Conservation (phyloP, 768 basidiomycete genomes). For the Kwoniella sp. region DNA sequence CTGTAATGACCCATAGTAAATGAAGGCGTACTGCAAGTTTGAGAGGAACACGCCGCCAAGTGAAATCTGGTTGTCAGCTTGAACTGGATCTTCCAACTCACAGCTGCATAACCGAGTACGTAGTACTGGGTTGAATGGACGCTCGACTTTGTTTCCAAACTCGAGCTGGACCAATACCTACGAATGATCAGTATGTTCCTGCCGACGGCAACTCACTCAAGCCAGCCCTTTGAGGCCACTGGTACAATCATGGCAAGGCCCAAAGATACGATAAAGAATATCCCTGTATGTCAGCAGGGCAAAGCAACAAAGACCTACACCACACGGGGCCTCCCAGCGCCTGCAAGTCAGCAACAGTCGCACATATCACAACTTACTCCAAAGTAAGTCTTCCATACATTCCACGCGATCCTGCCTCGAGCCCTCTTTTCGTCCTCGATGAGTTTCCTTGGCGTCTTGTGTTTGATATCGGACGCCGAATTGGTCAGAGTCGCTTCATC, state of each 20-base stretch:
- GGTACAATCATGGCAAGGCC: conserved; percentile 62
- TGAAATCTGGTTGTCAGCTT: conserved; percentile 55
- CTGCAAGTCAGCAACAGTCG: conserved; percentile 4
- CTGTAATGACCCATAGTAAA: conserved; percentile 77
- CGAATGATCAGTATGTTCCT: neutral
- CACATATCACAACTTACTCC: conserved; percentile 47
- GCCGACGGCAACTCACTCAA: conserved; percentile 31
- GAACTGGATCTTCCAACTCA: conserved; percentile 2
- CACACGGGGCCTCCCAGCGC: conserved; percentile 40
- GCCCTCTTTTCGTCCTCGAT: conserved; percentile 71
- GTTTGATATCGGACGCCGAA: conserved; percentile 43
- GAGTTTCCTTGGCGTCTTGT: conserved; percentile 68
- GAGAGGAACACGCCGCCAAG: conserved; percentile 59
- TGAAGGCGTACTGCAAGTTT: conserved; percentile 52
- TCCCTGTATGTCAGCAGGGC: conserved; percentile 49
- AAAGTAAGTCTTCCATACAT: conserved; percentile 65
- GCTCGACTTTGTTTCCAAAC: conserved; percentile 48
- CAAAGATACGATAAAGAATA: conserved; percentile 57
- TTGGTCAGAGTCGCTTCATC: conserved; percentile 35
- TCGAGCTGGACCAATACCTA: conserved; percentile 57
- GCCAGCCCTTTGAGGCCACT: conserved; percentile 67
- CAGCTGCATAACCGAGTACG: conserved; percentile 66
- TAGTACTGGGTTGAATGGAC: conserved; percentile 57
- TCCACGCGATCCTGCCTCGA: conserved; percentile 63
- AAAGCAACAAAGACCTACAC: conserved; percentile 19